Conservation (phyloP, 176 grass and related monocot species). For the Melocanna baccifera region DNA sequence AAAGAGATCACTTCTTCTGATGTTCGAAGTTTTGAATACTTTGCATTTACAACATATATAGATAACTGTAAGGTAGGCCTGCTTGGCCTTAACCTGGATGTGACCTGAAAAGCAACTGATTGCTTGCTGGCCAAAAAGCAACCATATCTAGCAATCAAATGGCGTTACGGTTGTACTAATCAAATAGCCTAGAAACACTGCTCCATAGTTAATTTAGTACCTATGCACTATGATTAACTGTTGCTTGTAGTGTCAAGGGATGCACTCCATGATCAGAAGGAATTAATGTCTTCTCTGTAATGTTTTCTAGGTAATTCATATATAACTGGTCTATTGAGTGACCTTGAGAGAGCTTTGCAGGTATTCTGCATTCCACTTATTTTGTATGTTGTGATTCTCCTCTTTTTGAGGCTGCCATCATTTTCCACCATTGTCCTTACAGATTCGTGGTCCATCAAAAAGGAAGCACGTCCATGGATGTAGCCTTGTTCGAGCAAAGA, state of each 20-base stretch:
- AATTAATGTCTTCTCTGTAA: constrained; percentile 32
- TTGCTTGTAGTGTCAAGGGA: not conserved
- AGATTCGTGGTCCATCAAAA: constrained; percentile 61
- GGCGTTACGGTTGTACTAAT: not conserved
- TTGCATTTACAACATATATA: not conserved
- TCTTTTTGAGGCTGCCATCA: constrained; percentile 24
- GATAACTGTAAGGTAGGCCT: not conserved
- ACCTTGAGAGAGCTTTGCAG: constrained; percentile 85
- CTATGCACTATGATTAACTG: not conserved
- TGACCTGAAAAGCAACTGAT: not conserved
- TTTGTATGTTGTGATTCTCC: constrained; percentile 12
- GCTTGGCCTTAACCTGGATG: not conserved
- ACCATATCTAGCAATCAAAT: constrained; percentile 3
- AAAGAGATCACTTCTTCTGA: not conserved
- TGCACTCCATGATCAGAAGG: not conserved
- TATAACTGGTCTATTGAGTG: constrained; percentile 73
- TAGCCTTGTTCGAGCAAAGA: constrained; percentile 90
- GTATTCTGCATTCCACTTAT: constrained; percentile 42
- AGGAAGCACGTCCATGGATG: constrained; percentile 84
- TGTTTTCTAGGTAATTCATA: constrained; percentile 60
- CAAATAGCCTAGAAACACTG: not conserved
- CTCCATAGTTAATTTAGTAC: not conserved
- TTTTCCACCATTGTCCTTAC: constrained; percentile 31
- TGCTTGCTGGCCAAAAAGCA: constrained; percentile 1
- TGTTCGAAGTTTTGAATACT: not conserved